These are phyloP conservation scores for Aspergillus chevalieri DNA, from an alignment of 2,329 filamentous ascomycete species.

Conservation along the genomic window DNA sequence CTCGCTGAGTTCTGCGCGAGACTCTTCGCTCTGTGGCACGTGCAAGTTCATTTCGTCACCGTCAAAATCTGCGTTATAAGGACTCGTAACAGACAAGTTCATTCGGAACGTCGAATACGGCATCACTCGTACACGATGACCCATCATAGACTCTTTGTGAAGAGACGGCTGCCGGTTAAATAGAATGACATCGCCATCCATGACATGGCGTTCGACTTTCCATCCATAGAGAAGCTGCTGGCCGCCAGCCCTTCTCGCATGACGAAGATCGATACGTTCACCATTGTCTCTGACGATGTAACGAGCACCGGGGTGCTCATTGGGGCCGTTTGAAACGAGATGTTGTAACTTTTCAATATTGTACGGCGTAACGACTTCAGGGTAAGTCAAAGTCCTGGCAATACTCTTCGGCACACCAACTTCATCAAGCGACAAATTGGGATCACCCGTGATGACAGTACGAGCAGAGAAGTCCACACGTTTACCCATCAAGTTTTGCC, in stretches of 20 bases:
- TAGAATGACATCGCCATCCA: slow-evolving; percentile 95
- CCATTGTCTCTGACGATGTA: slow-evolving; percentile 94
- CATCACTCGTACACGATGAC: slow-evolving; percentile 94
- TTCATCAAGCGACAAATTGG: slow-evolving; percentile 91
- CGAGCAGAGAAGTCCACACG: slow-evolving; percentile 98
- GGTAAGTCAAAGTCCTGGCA: slow-evolving; percentile 87
- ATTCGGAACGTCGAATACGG: slow-evolving; percentile 97
- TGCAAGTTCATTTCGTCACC: slow-evolving; percentile 99
- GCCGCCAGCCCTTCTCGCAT: slow-evolving; percentile 74
- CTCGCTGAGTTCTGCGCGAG: slow-evolving; percentile 86
- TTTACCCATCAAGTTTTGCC: slow-evolving; percentile 99
- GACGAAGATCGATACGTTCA: slow-evolving; percentile 87
- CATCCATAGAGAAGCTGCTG: slow-evolving; percentile 92
- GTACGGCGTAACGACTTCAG: slow-evolving; percentile 94
- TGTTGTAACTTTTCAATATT: slow-evolving; percentile 90
- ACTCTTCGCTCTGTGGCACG: slow-evolving; percentile 96
- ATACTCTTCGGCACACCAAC: slow-evolving; percentile 95
- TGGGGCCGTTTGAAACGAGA: slow-evolving; percentile 87
- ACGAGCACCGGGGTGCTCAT: slow-evolving; percentile 90
- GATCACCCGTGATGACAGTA: slow-evolving; percentile 98
- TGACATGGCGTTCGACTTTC: slow-evolving; percentile 96
- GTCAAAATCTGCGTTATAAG: slow-evolving; percentile 99
- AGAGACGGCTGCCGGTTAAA: slow-evolving; percentile 99
- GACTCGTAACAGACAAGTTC: slow-evolving; percentile 94
- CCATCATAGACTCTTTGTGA: slow-evolving; percentile 99